Evolutionary conservation across 2,329 filamentous ascomycete species (phyloP).

Genomic region (Madurella mycetomatis): DNA sequence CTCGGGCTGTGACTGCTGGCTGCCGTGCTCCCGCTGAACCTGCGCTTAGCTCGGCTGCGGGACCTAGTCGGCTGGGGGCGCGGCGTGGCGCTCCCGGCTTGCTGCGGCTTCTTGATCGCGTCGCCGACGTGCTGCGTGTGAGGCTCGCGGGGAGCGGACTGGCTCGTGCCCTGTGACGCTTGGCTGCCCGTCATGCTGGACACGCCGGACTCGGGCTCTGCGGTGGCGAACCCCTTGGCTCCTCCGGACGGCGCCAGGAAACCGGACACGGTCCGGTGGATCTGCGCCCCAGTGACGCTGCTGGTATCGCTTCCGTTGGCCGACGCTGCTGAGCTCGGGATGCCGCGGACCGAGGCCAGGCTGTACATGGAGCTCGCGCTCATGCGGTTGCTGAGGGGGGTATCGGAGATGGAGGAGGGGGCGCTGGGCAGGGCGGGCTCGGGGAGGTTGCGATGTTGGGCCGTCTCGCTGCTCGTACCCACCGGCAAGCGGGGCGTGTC

Average conservation of each 20-base stretch:
- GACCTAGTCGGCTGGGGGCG: constrained; percentile 53
- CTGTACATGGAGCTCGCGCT: constrained; percentile 73
- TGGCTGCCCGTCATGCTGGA: constrained; percentile 47
- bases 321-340: constrained; percentile 49
- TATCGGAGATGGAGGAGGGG: constrained; percentile 48
- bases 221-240: constrained; percentile 36
- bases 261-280: constrained; percentile 41
- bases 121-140: constrained; percentile 39
- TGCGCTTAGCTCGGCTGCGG: constrained; percentile 65
- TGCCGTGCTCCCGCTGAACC: constrained; percentile 78
- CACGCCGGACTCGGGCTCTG: constrained; percentile 48
- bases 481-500: constrained; percentile 45
- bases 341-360: constrained; percentile 55
- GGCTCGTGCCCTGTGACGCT: constrained; percentile 41
- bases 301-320: constrained; percentile 49
- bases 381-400: constrained; percentile 55
- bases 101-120: constrained; percentile 38
- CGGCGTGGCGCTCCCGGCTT: constrained; percentile 15
- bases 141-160: constrained; percentile 43
- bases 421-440: constrained; percentile 44
- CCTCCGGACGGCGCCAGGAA: constrained; percentile 42
- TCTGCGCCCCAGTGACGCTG: constrained; percentile 27
- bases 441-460: constrained; percentile 37
- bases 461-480: constrained; percentile 22
- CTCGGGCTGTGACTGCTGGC: constrained; percentile 77